Evolutionary conservation across 495 filamentous ascomycete genomes (phyloP).

Genomic region (Penicillium odoratum): DNA sequence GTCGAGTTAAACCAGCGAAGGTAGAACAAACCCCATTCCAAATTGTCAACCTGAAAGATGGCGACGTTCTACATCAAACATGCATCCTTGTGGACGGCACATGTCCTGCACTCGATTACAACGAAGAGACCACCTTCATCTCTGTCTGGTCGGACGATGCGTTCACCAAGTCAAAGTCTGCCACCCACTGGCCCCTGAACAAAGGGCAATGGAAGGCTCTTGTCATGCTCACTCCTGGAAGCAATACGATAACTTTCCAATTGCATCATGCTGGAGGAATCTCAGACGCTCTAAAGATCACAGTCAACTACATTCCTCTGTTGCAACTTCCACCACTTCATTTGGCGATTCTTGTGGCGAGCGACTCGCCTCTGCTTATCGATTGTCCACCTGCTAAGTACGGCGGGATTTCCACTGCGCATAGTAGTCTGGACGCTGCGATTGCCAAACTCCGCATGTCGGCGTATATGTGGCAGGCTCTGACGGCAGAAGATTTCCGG

Average conservation of each 20-base stretch:
- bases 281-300: constrained; percentile 11
- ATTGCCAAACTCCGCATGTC: constrained; percentile 52
- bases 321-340: constrained; percentile 48
- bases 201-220: constrained; percentile 20
- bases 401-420: constrained; percentile 33
- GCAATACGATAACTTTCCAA: constrained; percentile 13
- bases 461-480: constrained; percentile 53
- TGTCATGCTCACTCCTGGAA: constrained; percentile 19
- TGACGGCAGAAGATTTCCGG: constrained; percentile 51
- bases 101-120: neutral
- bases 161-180: constrained; percentile 1
- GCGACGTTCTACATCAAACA: constrained; percentile 16
- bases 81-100: constrained; percentile 15
- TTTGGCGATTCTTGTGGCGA: constrained; percentile 48
- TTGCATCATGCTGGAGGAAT: constrained; percentile 8
- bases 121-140: constrained; percentile 5
- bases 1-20: neutral
- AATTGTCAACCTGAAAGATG: constrained; percentile 17
- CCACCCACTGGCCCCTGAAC: constrained; percentile 17
- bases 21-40: constrained; percentile 11
- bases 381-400: constrained; percentile 39
- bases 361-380: constrained; percentile 44
- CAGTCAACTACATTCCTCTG: constrained; percentile 30
- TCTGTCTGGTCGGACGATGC: constrained; percentile 8
- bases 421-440: constrained; percentile 41